Base-by-base conservation (phyloP, 306 rosid species). In the Cucurbita maxima region DNA sequence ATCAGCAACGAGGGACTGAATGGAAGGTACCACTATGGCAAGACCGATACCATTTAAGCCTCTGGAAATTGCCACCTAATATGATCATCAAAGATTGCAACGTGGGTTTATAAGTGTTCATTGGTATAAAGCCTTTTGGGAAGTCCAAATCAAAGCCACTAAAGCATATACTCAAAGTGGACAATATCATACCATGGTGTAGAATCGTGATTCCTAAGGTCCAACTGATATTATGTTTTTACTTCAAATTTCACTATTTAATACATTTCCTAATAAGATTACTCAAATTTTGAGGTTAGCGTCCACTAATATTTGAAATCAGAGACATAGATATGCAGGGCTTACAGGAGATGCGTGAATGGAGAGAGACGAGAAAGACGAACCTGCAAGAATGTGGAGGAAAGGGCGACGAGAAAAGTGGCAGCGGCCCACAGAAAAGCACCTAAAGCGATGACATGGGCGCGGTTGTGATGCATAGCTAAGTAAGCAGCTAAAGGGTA, bases 21-120 rank as follows among this genome's bases (percentile, higher is more conserved):
- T 87, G 47, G 98, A 93, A 16, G 96, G 98, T 68, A 53, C 69
- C 13, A 90, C 96, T 57, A 92, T 87, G 79, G 96, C 98, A 0
- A 92, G 90, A 66, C 98, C 98, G 19, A 92, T 87, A 66, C 98
- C 98, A 52, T 90, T 92, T 72, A 90, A 86, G 10, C 91, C 98
- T 86, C 96, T 88, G 38, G 96, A 92, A 76, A 92, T 76, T 58
- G 96, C 96, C 58, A 92, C 96, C 98, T 90, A 71, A 53, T 41
- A 58, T 64, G 34, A 30, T 76, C 19, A 64, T 19, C 53, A 25
- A 25, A 25, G 25, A 25, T 25, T 0, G n/a, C n/a, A n/a, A n/a
- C n/a, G 25, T 25, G 25, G 2, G 2, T 25, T 25, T 25, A 25
- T 25, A 1, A 1, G 1, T 1, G n/a, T n/a, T n/a, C n/a, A n/a